Evolutionary conservation across 1,284 basidiomycete genomes (phyloP), one percentile per base, ranked within the genome.

Genomic region (Trichosporon inkin): DNA sequence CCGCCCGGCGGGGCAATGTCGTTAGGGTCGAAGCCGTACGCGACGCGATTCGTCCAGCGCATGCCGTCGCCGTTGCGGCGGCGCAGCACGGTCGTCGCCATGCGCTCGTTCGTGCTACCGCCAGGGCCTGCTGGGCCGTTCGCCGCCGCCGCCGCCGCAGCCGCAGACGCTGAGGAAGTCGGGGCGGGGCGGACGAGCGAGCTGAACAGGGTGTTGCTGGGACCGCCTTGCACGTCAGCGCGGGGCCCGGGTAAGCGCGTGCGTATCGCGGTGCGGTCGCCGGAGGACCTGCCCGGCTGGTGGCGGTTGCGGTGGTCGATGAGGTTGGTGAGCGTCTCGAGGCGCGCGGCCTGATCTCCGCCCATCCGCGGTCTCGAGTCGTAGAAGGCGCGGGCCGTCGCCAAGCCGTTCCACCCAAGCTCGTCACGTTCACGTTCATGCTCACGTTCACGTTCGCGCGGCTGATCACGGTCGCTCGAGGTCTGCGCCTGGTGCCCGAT

Each of bases 1-100:
- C 60, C 58, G 3, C 60, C 60, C 0, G 60, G 60, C 10, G 59
- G 55, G 10, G 53, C 51, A 22, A 64, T 62, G 63, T 64, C 63
- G 6, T 44, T 40, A 6, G 60, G 60, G 28, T 62, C 63, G 20
- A 57, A 64, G 37, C 34, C 32, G 55, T 60, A 62, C 2, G 24
- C 49, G n/a, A 34, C 24, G 17, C 55, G 56, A 6, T 53, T 22
- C 22, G 37, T n/a, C 19, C 34, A 11, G 35, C 55, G 55, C 17
- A 51, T 55, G 14, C 41, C 44, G 36, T 44, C 56, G 13, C 22
- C 36, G 35, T 41, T 35, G 10, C 56, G 62, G 2, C 62, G 54
- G 22, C 60, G 62, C 2, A 63, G 36, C 11, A 61, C 36, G 1
- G 57, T 56, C 2, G 60, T 58, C 5, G 62, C 60, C 57, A 61